A percentile compares a stretch with the other conserved stretches of the same genome.
phyloP scores from a whole-genome alignment of 495 filamentous ascomycete genomes.

The Hypoxylon intermedium region DNA sequence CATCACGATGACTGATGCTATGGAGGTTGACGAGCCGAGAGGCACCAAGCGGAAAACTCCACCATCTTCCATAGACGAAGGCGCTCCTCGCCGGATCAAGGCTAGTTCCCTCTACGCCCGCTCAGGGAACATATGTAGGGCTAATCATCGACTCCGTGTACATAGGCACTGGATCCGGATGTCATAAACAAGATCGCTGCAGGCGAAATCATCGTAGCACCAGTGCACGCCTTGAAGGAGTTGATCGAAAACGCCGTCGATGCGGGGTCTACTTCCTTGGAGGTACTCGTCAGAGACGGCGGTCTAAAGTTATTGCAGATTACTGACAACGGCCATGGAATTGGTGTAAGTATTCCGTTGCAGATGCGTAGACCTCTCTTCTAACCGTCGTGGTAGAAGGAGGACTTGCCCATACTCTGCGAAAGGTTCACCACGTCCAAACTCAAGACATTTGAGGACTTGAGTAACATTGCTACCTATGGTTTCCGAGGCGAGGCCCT shows the following conservation, averaged over 20 bases:
- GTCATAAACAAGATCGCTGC: slow-evolving; percentile 99
- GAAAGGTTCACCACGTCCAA: slow-evolving; percentile 98
- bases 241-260: slow-evolving; percentile 98
- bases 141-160: slow-evolving; percentile 17
- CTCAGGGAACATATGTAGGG: neutral
- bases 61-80: slow-evolving; percentile 48
- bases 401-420: slow-evolving; percentile 92
- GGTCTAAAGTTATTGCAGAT: slow-evolving; percentile 98
- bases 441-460: slow-evolving; percentile 91
- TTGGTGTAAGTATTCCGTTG: slow-evolving; percentile 69
- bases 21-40: slow-evolving; percentile 58
- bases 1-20: slow-evolving; percentile 52
- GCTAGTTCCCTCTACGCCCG: slow-evolving; percentile 40
- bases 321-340: slow-evolving; percentile 97
- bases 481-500: slow-evolving; percentile 97
- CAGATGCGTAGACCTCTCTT: neutral
- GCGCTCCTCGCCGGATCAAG: slow-evolving; percentile 72
- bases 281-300: slow-evolving; percentile 93
- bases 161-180: slow-evolving; percentile 85
- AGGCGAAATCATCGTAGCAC: slow-evolving; percentile 98
- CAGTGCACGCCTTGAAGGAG: slow-evolving; percentile 96
- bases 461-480: slow-evolving; percentile 90
- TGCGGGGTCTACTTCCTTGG: slow-evolving; percentile 88
- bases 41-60: slow-evolving; percentile 69
- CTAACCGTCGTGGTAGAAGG: slow-evolving; percentile 63